A percentile compares a stretch with the other conserved stretches of the same genome.
phyloP scores from a whole-genome alignment of 2,329 filamentous ascomycete genomes.

The Cordyceps javanica region DNA sequence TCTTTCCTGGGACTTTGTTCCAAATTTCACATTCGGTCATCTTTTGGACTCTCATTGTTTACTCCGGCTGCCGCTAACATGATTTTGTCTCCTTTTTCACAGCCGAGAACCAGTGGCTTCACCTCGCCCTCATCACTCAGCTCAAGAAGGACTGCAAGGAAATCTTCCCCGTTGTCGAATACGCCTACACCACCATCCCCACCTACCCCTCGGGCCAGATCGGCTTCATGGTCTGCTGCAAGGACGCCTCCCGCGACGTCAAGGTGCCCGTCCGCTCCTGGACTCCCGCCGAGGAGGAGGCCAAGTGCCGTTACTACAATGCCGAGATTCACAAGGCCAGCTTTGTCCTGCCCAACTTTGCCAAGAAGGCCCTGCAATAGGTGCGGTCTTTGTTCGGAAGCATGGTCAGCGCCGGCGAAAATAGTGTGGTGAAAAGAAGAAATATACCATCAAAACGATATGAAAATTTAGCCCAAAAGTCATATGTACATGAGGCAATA shows the following conservation, averaged over 20 bases:
- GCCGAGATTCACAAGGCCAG: slow-evolving; percentile 90
- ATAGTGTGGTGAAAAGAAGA: slow-evolving; percentile 1
- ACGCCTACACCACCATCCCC: slow-evolving; percentile 98
- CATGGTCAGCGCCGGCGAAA: background rate
- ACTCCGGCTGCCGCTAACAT: slow-evolving; percentile 8
- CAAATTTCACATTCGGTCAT: slow-evolving; percentile 15
- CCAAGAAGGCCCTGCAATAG: slow-evolving; percentile 66
- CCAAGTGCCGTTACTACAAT: slow-evolving; percentile 96
- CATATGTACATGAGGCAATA: background rate
- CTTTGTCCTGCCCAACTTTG: slow-evolving; percentile 92
- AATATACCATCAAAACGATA: slow-evolving; percentile 1
- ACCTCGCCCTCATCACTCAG: slow-evolving; percentile 86
- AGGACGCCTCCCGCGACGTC: slow-evolving; percentile 79
- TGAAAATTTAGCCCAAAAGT: background rate
- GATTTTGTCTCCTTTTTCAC: slow-evolving; percentile 15
- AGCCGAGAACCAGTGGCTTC: slow-evolving; percentile 99
- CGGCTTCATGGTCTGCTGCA: slow-evolving; percentile 99
- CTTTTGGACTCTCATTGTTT: slow-evolving; percentile 16
- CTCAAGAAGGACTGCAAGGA: slow-evolving; percentile 96
- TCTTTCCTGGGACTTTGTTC: slow-evolving; percentile 15
- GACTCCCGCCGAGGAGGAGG: slow-evolving; percentile 81
- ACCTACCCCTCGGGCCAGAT: slow-evolving; percentile 99
- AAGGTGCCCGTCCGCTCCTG: slow-evolving; percentile 78
- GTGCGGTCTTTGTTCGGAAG: background rate
- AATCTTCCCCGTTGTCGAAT: slow-evolving; percentile 96